phyloP scores from a whole-genome alignment of 768 basidiomycete species.

The Saitozyma sp. region DNA sequence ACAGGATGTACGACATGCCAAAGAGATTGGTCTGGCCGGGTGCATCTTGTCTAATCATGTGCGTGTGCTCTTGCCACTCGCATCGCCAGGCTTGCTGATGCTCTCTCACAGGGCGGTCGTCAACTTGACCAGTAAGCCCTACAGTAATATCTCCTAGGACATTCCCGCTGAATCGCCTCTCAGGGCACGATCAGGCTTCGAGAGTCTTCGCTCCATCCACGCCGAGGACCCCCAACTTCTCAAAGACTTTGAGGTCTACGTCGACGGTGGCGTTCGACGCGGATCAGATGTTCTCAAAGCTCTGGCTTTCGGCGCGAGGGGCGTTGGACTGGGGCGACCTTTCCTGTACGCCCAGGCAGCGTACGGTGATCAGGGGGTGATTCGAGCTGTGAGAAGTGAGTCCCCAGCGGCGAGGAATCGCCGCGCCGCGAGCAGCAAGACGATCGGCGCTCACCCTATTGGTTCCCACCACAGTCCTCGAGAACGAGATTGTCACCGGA shows the following conservation, averaged over 20 bases:
- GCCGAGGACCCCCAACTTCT: conserved; percentile 45
- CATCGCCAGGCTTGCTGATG: not conserved
- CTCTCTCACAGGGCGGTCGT: not conserved
- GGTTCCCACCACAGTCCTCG: conserved; percentile 35
- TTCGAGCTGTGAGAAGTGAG: conserved; percentile 48
- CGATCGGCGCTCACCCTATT: not conserved
- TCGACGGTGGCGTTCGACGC: conserved; percentile 78
- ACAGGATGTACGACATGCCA: conserved; percentile 81
- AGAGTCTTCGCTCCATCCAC: conserved; percentile 55
- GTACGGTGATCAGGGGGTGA: conserved; percentile 54
- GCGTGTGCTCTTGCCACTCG: conserved; percentile 54
- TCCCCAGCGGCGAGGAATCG: not conserved
- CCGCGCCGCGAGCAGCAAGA: not conserved
- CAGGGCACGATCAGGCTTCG: conserved; percentile 53
- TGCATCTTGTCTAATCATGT: conserved; percentile 58
- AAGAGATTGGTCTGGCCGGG: conserved; percentile 68
- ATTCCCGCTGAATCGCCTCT: not conserved
- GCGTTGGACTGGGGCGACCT: conserved; percentile 52
- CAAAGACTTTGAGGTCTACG: conserved; percentile 63
- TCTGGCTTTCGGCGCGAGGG: conserved; percentile 63
- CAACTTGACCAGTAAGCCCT: conserved; percentile 38
- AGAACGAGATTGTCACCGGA: conserved; percentile 48
- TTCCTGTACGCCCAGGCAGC: conserved; percentile 54
- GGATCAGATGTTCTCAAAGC: conserved; percentile 89
- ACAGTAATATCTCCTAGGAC: not conserved